Evolutionary conservation across 1,284 basidiomycete species (phyloP), one percentile per base, ranked within the genome.

Genomic region (Puccinia triticina): DNA sequence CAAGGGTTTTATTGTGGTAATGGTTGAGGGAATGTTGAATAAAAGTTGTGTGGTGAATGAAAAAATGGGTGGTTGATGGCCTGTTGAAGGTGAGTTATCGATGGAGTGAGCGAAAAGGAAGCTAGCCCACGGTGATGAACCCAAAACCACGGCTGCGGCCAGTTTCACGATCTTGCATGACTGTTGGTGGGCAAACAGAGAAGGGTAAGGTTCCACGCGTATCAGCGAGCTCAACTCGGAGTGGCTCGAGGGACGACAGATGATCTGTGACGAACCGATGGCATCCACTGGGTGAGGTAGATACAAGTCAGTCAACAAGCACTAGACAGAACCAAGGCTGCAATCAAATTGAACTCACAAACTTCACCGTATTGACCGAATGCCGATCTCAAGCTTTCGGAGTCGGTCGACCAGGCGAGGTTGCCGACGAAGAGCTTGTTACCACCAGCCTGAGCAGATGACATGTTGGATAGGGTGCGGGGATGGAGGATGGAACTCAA

Each of bases 161-260:
- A 84, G 95, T 96, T 87, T 96, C 95, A 87, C 95, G 94, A 89
- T 97, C 95, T 89, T 94, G 93, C 95, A 96, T 96, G 89, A 97
- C 95, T 80, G 86, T 66, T 64, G 14, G 21, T 23, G 34, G 26
- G 61, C 21, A 46, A 48, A 4, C 85, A 55, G 29, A 53, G 37
- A 14, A 29, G 46, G 40, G 11, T 18, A 32, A 71, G 40, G 43
- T 26, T n/a, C 48, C 48, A 48, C 29, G 14, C 72, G 32, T 50
- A 48, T 50, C 26, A 77, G 72, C 64, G 14, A 66, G 23, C 61
- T 26, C 37, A 32, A 32, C 67, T 48, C 37, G 32, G 32, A 43
- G 46, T 18, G 29, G 8, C 37, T 46, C 40, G 40, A n/a, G 5
- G 8, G 43, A 26, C 67, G 26, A 48, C 18, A 50, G 61, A 43